These are phyloP conservation scores for Tylopilus rubrobrunneus DNA, from an alignment of 768 basidiomycete genomes.

Conservation along the genomic window DNA sequence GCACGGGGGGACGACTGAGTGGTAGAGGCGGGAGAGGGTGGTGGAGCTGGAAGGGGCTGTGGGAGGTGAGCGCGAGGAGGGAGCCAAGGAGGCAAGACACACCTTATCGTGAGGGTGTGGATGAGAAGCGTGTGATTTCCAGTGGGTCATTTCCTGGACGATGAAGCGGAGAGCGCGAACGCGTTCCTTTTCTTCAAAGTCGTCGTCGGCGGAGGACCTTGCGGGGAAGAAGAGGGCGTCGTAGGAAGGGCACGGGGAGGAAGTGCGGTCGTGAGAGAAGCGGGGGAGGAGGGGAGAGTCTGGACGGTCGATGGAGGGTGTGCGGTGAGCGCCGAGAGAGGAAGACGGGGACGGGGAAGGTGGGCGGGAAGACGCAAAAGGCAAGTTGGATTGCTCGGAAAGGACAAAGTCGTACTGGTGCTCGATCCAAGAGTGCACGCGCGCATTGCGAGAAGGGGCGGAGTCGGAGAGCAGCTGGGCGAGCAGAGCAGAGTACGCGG, in stretches of 20 bases:
- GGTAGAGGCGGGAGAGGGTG: constrained; percentile 28
- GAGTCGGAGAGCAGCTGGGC: constrained; percentile 26
- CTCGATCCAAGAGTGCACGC: constrained; percentile 34
- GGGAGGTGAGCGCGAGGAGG: not conserved
- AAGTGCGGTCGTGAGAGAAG: constrained; percentile 18
- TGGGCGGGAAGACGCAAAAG: constrained; percentile 6
- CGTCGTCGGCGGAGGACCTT: constrained; percentile 4
- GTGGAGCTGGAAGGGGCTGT: constrained; percentile 20
- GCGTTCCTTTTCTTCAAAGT: constrained; percentile 30
- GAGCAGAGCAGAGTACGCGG: constrained; percentile 27
- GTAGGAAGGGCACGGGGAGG: constrained; percentile 29
- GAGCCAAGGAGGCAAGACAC: accelerated
- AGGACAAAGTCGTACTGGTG: constrained; percentile 35
- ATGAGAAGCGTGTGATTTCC: constrained; percentile 9
- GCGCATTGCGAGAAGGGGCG: constrained; percentile 22
- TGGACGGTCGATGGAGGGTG: constrained; percentile 20
- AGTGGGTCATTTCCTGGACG: constrained; percentile 34
- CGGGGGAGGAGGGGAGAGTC: constrained; percentile 31
- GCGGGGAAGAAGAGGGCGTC: constrained; percentile 34
- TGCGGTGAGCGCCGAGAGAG: constrained; percentile 29
- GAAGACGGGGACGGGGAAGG: constrained; percentile 31
- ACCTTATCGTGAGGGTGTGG: constrained; percentile 15
- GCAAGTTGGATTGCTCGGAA: constrained; percentile 18
- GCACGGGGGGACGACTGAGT: constrained; percentile 25
- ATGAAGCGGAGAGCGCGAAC: constrained; percentile 34